Conservation (phyloP, 306 rosid species). For the Gleditsia sinensis region DNA sequence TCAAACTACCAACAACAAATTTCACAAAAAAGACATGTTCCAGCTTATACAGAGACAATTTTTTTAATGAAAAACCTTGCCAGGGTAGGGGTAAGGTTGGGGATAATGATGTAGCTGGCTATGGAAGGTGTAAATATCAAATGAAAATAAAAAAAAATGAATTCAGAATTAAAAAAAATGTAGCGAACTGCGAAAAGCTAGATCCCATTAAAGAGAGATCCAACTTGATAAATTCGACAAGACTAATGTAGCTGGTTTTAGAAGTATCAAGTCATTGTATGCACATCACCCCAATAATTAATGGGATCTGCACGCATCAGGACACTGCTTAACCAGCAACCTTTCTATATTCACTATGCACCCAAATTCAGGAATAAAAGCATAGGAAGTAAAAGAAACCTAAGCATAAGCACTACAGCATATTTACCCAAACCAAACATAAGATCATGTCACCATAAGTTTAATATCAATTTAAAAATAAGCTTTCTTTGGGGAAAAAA, state of each 20-base stretch:
- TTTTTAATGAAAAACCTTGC: slow-evolving; percentile 4
- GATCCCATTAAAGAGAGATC: slow-evolving; percentile 36
- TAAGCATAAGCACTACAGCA: background rate
- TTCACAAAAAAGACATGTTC: slow-evolving; percentile 4
- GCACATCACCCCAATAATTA: background rate
- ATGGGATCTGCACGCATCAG: slow-evolving; percentile 20
- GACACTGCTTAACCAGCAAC: slow-evolving; percentile 41
- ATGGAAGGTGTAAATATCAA: slow-evolving; percentile 49
- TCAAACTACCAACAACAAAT: background rate
- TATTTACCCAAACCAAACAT: background rate
- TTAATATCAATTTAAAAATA: background rate
- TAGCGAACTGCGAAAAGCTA: slow-evolving; percentile 44
- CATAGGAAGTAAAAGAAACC: background rate
- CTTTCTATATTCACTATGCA: background rate
- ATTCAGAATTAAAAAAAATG: slow-evolving; percentile 19
- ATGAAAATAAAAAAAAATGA: too few species aligned
- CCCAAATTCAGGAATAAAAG: background rate
- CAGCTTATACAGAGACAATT: slow-evolving; percentile 48
- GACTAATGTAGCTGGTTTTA: slow-evolving; percentile 42
- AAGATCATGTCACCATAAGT: background rate
- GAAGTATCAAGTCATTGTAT: slow-evolving; percentile 23
- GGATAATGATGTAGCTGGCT: slow-evolving; percentile 38
- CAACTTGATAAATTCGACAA: slow-evolving; percentile 39
- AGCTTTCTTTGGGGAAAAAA: background rate
- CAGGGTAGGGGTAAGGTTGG: slow-evolving; percentile 38